phyloP scores from a whole-genome alignment of 2,329 filamentous ascomycete genomes.

The Ploettnerulaceae sp. region DNA sequence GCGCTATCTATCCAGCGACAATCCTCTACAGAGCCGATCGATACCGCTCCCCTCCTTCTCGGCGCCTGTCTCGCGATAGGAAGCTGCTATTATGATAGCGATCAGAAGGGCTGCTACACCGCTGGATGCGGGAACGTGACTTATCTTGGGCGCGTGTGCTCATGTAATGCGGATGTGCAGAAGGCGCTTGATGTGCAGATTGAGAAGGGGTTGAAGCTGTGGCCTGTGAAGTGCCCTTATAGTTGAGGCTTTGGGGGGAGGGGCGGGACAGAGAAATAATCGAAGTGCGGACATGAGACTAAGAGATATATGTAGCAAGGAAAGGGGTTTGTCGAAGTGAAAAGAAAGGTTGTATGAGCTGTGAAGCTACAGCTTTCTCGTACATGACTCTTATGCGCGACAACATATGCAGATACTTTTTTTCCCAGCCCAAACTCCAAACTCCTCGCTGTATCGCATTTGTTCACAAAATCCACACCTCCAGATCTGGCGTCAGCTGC shows the following conservation, averaged over 20 bases:
- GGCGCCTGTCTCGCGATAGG: constrained; percentile 18
- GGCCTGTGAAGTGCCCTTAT: constrained; percentile 18
- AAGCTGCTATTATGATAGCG: constrained; percentile 8
- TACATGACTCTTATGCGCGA: background rate
- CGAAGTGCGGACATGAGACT: background rate
- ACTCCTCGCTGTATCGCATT: constrained; percentile 22
- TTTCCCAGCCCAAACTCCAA: constrained; percentile 11
- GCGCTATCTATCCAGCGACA: constrained; percentile 3
- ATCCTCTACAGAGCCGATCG: constrained; percentile 8
- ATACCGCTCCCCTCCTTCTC: constrained; percentile 11
- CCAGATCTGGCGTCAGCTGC: background rate
- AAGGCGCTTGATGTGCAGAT: constrained; percentile 13
- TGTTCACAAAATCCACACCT: background rate
- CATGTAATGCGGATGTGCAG: constrained; percentile 19
- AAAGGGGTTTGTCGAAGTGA: no score
- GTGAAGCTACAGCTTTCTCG: background rate
- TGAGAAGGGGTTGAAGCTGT: constrained; percentile 12
- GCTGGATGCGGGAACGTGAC: constrained; percentile 8
- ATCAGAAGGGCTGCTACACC: constrained; percentile 11
- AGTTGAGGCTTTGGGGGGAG: background rate
- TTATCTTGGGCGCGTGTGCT: constrained; percentile 11
- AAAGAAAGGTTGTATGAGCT: background rate
- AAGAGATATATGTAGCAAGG: background rate
- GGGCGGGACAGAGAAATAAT: background rate
- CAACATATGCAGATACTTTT: background rate